Evolutionary conservation across 2,329 filamentous ascomycete species (phyloP), one percentile per base, ranked within the genome.

Genomic region (Fusarium siculi): DNA sequence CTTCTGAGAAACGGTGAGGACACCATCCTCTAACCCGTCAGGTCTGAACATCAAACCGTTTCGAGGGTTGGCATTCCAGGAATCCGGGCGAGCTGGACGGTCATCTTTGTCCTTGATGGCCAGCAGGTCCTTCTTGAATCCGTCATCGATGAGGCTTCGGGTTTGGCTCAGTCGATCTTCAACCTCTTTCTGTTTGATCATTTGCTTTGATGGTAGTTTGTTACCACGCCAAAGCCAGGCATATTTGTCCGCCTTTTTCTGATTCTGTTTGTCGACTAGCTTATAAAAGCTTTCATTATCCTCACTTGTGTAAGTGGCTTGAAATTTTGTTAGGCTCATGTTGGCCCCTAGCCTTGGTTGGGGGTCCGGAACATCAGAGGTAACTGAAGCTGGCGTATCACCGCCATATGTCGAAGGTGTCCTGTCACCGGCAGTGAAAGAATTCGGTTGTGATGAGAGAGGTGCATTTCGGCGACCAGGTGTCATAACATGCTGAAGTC

Each of bases 221-320:
- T 98, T 98, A 34, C 91, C 93, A 15, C 90, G 88, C 91, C 95
- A 97, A 50, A 98, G 86, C 93, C 96, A 98, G 2, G 91, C 91
- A 79, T 97, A 93, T 77, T 96, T 97, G 78, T 95, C 92, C 1
- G 93, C 92, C 56, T 88, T 90, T 80, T 95, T 96, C 69, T 91
- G 88, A 79, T 98, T 99, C 79, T 98, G 94, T 78, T 92, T 93
- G 83, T 99, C 96, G 34, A 98, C 85, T 4, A 99, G 87, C 76
- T 92, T 93, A 82, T 97, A 97, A 84, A 99, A 98, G 76, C 93
- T 97, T 80, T 98, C 96, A 79, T 98, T 98, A 81, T 99, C 96
- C 82, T 99, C 96, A 78, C 94, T 97, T 2, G 96, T 99, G 83
- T 98, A 98, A 75, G 93, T 96, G 7, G 93, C 89, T 79, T 99